Evolutionary conservation across 768 basidiomycete species (phyloP).

Genomic region (Lactifluus subvellereus): DNA sequence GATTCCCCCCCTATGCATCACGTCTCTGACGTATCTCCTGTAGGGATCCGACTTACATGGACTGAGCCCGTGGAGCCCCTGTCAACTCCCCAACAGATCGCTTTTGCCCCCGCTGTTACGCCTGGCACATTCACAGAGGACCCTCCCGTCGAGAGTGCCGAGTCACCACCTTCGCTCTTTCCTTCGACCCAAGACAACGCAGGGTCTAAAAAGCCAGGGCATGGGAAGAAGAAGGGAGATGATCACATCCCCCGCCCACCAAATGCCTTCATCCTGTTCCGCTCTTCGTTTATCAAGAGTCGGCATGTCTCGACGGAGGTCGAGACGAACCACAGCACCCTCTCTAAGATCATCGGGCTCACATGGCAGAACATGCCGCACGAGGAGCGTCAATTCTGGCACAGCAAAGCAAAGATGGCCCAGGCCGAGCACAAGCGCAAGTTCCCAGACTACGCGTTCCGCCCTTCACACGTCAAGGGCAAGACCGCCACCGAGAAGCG

Average conservation of each 20-base stretch:
- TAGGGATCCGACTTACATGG: slow-evolving; percentile 43
- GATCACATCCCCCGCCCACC: slow-evolving; percentile 80
- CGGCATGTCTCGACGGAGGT: slow-evolving; percentile 72
- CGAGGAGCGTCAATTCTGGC: slow-evolving; percentile 74
- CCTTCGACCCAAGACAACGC: slow-evolving; percentile 38
- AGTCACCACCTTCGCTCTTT: slow-evolving; percentile 49
- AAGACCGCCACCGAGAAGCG: slow-evolving; percentile 42
- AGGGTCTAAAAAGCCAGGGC: slow-evolving; percentile 43
- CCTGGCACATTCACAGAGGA: slow-evolving; percentile 52
- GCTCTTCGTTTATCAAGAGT: slow-evolving; percentile 74
- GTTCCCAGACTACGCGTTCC: slow-evolving; percentile 72
- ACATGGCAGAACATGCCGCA: slow-evolving; percentile 77
- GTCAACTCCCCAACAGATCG: slow-evolving; percentile 37
- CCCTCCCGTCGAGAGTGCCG: slow-evolving; percentile 34
- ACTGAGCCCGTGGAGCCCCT: slow-evolving; percentile 38
- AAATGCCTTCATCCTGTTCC: slow-evolving; percentile 84
- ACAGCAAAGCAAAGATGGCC: slow-evolving; percentile 65
- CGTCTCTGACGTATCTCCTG: neutral
- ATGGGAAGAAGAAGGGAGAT: slow-evolving; percentile 64
- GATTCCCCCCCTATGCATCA: neutral
- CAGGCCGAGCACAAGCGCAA: slow-evolving; percentile 69
- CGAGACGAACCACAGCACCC: slow-evolving; percentile 77
- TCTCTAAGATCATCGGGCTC: slow-evolving; percentile 80
- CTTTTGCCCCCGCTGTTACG: slow-evolving; percentile 55
- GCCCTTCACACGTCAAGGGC: slow-evolving; percentile 50